A percentile compares a stretch with the other conserved stretches of the same genome.
Conservation (phyloP, 768 basidiomycete species). For the Mycena vitilis region DNA sequence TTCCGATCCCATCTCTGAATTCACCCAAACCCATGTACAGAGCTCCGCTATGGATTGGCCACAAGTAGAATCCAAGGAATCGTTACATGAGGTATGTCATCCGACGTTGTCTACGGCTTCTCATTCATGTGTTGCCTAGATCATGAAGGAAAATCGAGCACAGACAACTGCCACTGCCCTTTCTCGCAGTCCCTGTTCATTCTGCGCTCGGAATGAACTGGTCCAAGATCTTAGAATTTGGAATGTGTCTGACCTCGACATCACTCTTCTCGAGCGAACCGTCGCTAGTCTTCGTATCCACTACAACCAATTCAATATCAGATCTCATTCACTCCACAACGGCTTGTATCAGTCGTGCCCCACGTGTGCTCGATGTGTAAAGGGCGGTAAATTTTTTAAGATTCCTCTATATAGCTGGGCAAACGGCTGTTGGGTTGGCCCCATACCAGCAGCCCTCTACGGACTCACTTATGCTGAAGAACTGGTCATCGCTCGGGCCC, state of each 20-base stretch:
- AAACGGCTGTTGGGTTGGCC: conserved; percentile 39
- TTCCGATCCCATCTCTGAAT: no score
- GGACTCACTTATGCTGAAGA: conserved; percentile 12
- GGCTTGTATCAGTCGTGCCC: conserved; percentile 14
- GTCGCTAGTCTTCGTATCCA: neutral
- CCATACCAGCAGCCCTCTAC: conserved; percentile 26
- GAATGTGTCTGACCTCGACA: conserved; percentile 8
- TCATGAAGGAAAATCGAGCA: conserved; percentile 21
- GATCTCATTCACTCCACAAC: conserved; percentile 26
- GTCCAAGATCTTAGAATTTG: neutral
- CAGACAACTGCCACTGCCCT: conserved; percentile 15
- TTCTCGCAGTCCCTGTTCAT: conserved; percentile 11
- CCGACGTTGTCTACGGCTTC: no score
- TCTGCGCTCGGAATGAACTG: conserved; percentile 28
- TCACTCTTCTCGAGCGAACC: conserved; percentile 4
- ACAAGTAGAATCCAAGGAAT: no score
- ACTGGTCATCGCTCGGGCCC: conserved; percentile 4
- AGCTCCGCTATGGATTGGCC: no score
- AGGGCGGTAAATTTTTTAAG: conserved; percentile 15
- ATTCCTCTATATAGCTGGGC: conserved; percentile 35
- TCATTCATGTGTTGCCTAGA: neutral
- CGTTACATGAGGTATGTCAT: no score
- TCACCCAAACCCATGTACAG: no score
- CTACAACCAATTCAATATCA: conserved; percentile 20
- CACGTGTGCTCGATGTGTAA: conserved; percentile 21